phyloP scores from a whole-genome alignment of 1,284 basidiomycete species.

The Cutaneotrichosporon sp. region DNA sequence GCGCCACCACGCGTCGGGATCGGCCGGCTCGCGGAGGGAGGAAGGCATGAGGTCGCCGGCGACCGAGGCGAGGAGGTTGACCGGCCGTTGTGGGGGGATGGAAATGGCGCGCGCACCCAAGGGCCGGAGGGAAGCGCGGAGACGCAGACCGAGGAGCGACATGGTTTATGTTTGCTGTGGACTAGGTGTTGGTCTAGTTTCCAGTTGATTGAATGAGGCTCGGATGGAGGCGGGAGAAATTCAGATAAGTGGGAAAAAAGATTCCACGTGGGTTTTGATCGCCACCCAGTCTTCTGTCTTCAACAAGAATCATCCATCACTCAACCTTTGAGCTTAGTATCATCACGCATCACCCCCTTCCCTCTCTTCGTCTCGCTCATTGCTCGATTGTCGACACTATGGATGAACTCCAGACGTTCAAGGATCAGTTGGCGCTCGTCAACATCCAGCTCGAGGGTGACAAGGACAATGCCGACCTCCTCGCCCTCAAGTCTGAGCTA shows the following conservation, averaged over 20 bases:
- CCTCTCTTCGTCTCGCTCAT: background rate
- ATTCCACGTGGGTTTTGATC: conserved; percentile 5
- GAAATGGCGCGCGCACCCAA: background rate
- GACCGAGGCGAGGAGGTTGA: background rate
- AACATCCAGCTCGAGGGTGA: conserved; percentile 79
- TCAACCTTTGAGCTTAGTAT: background rate
- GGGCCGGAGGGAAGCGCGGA: background rate
- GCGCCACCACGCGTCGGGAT: conserved; percentile 28
- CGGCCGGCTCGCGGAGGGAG: conserved; percentile 11
- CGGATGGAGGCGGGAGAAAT: background rate
- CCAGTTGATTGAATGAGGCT: background rate
- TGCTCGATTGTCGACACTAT: conserved; percentile 20
- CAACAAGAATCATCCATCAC: too few species aligned
- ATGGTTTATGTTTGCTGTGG: background rate
- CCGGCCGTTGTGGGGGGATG: background rate
- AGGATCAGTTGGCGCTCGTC: conserved; percentile 82
- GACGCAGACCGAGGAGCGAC: background rate
- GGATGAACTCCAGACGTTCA: conserved; percentile 75
- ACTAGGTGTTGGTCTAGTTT: background rate
- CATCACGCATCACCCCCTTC: background rate
- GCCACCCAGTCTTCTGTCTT: conserved; percentile 6
- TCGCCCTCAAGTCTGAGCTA: conserved; percentile 73
- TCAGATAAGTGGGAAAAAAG: background rate
- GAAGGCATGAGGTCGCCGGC: conserved; percentile 10
- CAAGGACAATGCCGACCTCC: conserved; percentile 71